Evolutionary conservation across 371 early-diverging fungal genomes (phyloP).

Genomic region (Mortierella sp.): DNA sequence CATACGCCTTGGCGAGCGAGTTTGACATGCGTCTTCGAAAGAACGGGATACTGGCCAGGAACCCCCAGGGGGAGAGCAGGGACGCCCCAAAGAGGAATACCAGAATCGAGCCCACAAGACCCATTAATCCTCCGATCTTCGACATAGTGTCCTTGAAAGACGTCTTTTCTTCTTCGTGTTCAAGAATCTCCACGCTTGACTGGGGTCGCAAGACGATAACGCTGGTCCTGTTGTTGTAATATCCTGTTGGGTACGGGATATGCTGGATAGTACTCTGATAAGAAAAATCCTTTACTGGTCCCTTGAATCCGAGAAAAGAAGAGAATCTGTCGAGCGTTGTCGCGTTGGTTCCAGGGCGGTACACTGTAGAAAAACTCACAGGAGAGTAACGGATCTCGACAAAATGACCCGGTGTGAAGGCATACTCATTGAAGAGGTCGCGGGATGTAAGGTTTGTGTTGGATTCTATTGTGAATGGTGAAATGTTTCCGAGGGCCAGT

Average conservation of each 20-base stretch:
- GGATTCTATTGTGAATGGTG: neutral
- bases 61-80: conserved; percentile 29
- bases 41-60: conserved; percentile 18
- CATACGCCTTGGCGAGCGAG: conserved; percentile 33
- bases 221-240: conserved; percentile 9
- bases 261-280: conserved; percentile 6
- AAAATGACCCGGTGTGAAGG: conserved; percentile 27
- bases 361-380: neutral
- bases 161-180: conserved; percentile 21
- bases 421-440: conserved; percentile 18
- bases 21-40: conserved; percentile 30
- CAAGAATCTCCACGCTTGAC: neutral
- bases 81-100: conserved; percentile 34
- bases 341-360: neutral
- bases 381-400: conserved; percentile 35
- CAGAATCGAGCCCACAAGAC: conserved; percentile 19
- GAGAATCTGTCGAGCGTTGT: neutral
- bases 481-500: no score
- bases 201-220: conserved; percentile 34
- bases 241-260: conserved; percentile 11
- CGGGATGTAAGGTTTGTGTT: neutral
- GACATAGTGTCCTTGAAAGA: conserved; percentile 29
- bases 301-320: conserved; percentile 14
- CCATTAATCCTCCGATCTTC: conserved; percentile 35
- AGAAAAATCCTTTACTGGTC: neutral